Evolutionary conservation across 352 stramenopile genomes (phyloP).

Genomic region (Albugo candida): DNA sequence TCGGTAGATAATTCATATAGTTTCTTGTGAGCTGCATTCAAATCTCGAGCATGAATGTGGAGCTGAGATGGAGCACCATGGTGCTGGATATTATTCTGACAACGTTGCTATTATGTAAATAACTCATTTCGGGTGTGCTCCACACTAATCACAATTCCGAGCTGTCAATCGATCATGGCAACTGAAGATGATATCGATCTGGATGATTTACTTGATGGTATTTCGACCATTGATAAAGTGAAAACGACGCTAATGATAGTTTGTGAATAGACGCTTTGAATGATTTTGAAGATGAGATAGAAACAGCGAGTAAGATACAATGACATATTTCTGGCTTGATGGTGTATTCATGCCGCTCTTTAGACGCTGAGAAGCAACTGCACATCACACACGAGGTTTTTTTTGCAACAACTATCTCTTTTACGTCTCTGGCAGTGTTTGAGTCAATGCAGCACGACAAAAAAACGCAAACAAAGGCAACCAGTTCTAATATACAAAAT

Average conservation of each 20-base stretch:
- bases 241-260: background rate
- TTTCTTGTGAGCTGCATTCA: no score
- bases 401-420: background rate
- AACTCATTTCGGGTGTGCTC: no score
- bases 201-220: conserved; percentile 63
- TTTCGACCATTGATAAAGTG: background rate
- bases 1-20: no score
- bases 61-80: no score
- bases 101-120: no score
- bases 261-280: conserved; percentile 48
- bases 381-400: background rate
- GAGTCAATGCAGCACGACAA: conserved; percentile 36
- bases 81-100: no score
- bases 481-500: conserved; percentile 75
- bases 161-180: no score
- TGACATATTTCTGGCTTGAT: background rate
- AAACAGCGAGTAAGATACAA: conserved; percentile 5
- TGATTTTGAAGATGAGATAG: conserved; percentile 67
- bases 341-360: background rate
- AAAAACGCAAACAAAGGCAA: conserved; percentile 70
- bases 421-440: background rate
- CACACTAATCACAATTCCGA: no score
- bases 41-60: no score
- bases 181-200: conserved; percentile 43
- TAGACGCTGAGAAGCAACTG: background rate